These are phyloP conservation scores for Thelonectria olida DNA, from an alignment of 2,329 filamentous ascomycete genomes.

Conservation along the genomic window DNA sequence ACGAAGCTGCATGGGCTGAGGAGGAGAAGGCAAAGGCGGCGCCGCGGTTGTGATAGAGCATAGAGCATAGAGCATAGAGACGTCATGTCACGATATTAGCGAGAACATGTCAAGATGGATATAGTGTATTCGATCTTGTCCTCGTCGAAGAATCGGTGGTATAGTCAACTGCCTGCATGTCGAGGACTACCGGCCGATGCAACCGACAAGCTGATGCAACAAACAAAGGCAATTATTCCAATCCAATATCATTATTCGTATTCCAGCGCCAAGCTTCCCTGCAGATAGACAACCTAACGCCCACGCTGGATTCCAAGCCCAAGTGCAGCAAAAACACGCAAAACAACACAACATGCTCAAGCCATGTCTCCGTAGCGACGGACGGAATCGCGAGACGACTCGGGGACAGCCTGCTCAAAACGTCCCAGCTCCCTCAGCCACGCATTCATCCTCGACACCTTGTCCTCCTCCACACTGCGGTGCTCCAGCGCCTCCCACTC, in stretches of 20 bases:
- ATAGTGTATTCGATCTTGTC: too few species aligned
- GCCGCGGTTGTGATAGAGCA: not conserved
- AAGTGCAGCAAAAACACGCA: not conserved
- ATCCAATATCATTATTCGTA: not conserved
- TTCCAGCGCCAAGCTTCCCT: not conserved
- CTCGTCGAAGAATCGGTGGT: too few species aligned
- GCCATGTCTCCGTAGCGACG: conserved; percentile 1
- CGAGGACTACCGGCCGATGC: not conserved
- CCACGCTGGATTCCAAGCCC: not conserved
- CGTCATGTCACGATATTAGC: too few species aligned
- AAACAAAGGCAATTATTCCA: not conserved
- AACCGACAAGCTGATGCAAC: not conserved
- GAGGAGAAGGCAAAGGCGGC: conserved; percentile 8
- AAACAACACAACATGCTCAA: too few species aligned
- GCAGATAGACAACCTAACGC: not conserved
- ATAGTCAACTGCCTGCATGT: not conserved
- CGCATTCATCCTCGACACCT: conserved; percentile 43
- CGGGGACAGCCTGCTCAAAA: conserved; percentile 2
- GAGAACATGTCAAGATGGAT: too few species aligned
- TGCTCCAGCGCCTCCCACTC: conserved; percentile 32
- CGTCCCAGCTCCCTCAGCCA: conserved; percentile 43
- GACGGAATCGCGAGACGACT: conserved; percentile 10
- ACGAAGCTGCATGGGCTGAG: conserved; percentile 42
- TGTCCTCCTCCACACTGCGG: conserved; percentile 38
- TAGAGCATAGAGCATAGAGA: not conserved